Base-by-base conservation (phyloP, 352 stramenopile genomes). In the Pythium phragmiticola region DNA sequence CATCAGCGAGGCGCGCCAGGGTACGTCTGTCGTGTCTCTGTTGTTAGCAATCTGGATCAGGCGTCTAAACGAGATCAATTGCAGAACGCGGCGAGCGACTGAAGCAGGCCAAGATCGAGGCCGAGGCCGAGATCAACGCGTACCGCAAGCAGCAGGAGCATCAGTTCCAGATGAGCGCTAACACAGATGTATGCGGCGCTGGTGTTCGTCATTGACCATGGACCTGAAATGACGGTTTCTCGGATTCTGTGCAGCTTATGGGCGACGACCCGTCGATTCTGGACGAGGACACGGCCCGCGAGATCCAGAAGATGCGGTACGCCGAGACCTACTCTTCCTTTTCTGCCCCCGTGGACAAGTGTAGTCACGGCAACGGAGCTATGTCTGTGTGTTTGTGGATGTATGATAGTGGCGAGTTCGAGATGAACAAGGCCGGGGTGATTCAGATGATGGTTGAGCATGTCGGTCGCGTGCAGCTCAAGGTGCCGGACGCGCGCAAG, bases 31-130 rank as follows among this genome's bases (percentile, higher is more conserved):
- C 55, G 26, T 39, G 11, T 8, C 9, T 2, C 26, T 28, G 41
- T 13, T 28, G 16, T 34, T 7, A 4, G 53, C 16, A 23, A 4
- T 7, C 7, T 7, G 4, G 5, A 30, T 7, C n/a, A 8, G 28
- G 39, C 21, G 37, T n/a, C 39, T 51, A 23, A 42, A 21, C 55
- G 26, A 19, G 8, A 12, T 11, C n/a, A 3, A 12, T n/a, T 30
- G 36, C 48, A 96, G 88, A 93, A 56, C 82, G 88, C 39, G 86
- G 84, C 28, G 87, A 96, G 66, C 84, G 88, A 30, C 68, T 96
- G 41, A 96, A 96, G 60, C 84, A 95, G 72, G 88, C 88, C 45
- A 96, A 95, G 67, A 76, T 92, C 53, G 88, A 96, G 63, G 86
- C 88, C 4, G 86, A 96, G 60, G 83, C 82, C 0, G 79, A 95